Base-by-base conservation (phyloP, 306 rosid genomes). In the Notholithocarpus densiflorus region DNA sequence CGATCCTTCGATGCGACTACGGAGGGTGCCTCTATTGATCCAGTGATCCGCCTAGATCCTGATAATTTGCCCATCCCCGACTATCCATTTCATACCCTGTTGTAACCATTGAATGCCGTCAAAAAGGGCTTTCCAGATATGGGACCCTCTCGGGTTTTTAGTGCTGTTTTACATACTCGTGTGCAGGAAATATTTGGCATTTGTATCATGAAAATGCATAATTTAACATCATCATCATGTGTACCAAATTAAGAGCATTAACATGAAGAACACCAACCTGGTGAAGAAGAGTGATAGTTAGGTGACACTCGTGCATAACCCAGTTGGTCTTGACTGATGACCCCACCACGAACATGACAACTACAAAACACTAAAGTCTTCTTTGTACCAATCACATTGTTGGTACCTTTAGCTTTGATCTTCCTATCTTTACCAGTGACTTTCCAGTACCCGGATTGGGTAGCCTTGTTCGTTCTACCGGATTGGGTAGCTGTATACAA, bases 231-330 rank as follows among this genome's bases (percentile, higher is more conserved):
- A 59, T 8, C 15, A 2, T 62, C 37, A 62, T 62, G 69, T 27
- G 40, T 2, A 62, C 3, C 40, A 62, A 27, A 62, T 5, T 45
- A 62, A 6, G 15, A 17, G 11, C 69, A 27, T 7, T 32, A 62
- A 13, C 27, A 19, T 27, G 2, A 5, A 56, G 65, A 65, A 31
- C 40, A 64, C 37, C 45, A 69, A 91, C 96, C 98, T 80, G 77
- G 76, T 6, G 5, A 59, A 20, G 76, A 34, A 18, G 40, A 61
- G 55, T 24, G 57, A 23, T 34, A 37, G 1, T 59, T 17, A 71
- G 77, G 54, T 84, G 88, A 64, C 89, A 92, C 72, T 92, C 97
- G 66, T 94, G 98, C 19, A 91, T 86, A 32, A 86, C 88, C 97
- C 97, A 91, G n/a, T n/a, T n/a, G n/a, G n/a, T n/a, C n/a, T n/a